phyloP scores from a whole-genome alignment of 768 basidiomycete species.

The Guyanaporus albipodus region DNA sequence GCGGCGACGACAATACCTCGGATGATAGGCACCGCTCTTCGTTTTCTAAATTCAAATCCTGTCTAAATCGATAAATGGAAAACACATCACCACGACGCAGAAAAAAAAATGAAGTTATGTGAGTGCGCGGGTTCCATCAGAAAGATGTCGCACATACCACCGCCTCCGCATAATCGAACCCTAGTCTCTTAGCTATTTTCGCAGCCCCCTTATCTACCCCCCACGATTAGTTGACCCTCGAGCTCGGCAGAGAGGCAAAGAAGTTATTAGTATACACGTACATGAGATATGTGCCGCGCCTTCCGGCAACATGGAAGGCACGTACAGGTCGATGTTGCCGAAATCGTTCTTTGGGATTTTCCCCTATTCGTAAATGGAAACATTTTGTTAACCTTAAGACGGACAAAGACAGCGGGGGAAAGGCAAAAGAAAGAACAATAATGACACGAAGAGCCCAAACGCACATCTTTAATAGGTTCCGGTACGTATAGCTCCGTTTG shows the following conservation, averaged over 20 bases:
- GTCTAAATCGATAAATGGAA: constrained; percentile 47
- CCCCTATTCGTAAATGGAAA: constrained; percentile 51
- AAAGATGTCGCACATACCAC: constrained; percentile 62
- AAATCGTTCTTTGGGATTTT: constrained; percentile 93
- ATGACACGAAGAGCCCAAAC: constrained; percentile 48
- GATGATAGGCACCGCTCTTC: constrained; percentile 79
- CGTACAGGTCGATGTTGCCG: constrained; percentile 96
- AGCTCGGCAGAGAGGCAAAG: constrained; percentile 6
- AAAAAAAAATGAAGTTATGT: constrained; percentile 5
- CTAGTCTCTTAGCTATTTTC: constrained; percentile 84
- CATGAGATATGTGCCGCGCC: constrained; percentile 91
- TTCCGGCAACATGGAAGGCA: constrained; percentile 87
- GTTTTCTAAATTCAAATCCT: constrained; percentile 95
- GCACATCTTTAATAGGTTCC: constrained; percentile 78
- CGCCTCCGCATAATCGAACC: constrained; percentile 90
- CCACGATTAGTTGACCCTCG: constrained; percentile 11
- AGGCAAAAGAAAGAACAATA: constrained; percentile 1
- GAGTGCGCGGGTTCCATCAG: neutral
- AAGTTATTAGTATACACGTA: constrained; percentile 40
- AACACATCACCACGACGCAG: neutral
- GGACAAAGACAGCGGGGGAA: neutral
- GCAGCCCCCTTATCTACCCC: constrained; percentile 73
- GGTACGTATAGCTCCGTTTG: constrained; percentile 86
- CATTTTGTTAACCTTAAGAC: constrained; percentile 2
- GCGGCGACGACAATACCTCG: constrained; percentile 83